Percentiles rank a stretch among this genome's conserved stretches.
Conservation (phyloP, 768 basidiomycete genomes). For the Tulasnella sp. region DNA sequence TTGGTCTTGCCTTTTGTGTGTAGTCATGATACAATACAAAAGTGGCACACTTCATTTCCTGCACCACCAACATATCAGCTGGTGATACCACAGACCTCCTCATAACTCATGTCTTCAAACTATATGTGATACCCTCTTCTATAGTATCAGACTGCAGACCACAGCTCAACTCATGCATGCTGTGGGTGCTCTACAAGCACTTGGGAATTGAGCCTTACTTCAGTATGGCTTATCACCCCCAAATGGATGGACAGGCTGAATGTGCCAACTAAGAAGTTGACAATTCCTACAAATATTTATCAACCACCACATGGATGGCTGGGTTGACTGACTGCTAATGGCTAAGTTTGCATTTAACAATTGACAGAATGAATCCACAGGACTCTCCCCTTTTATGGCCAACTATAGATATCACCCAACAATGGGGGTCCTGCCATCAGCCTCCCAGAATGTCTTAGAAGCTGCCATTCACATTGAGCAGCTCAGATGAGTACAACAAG, state of each 20-base stretch:
- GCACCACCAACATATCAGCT: not conserved
- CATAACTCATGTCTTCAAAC: slow-evolving; percentile 2
- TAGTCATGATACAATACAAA: too few relatives aligned
- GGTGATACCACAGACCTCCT: not conserved
- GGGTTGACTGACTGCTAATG: too few relatives aligned
- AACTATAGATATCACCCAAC: not conserved
- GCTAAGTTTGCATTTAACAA: slow-evolving; percentile 1
- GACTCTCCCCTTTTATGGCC: not conserved
- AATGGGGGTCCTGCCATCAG: not conserved
- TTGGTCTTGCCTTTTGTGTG: too few relatives aligned
- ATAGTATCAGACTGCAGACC: slow-evolving; percentile 1
- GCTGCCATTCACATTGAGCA: not conserved
- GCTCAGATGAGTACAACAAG: not conserved
- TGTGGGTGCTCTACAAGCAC: not conserved
- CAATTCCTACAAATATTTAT: not conserved
- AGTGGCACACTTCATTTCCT: slow-evolving; percentile 2
- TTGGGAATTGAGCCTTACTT: not conserved
- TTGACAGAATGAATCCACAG: not conserved
- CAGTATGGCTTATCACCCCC: too few relatives aligned
- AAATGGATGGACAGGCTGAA: too few relatives aligned
- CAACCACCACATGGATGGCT: too few relatives aligned
- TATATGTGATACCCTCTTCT: not conserved
- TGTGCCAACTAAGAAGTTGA: not conserved
- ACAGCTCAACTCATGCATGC: not conserved
- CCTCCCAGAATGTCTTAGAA: too few relatives aligned